phyloP scores from a whole-genome alignment of 2,329 filamentous ascomycete genomes.

The Microcyclospora tardicrescens region DNA sequence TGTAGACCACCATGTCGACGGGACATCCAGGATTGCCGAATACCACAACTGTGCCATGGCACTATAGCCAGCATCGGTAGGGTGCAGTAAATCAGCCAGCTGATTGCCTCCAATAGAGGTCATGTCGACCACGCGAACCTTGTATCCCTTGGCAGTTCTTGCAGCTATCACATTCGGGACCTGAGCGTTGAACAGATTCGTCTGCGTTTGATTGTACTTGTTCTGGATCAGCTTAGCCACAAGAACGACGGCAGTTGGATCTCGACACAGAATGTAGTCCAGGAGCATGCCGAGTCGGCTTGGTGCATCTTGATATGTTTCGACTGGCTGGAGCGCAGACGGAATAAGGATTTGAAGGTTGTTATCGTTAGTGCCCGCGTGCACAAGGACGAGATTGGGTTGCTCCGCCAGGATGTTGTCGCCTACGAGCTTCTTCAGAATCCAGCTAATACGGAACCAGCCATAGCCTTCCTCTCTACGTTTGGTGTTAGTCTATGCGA shows the following conservation, averaged over 20 bases:
- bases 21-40: background rate
- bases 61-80: conserved; percentile 4
- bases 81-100: conserved; percentile 3
- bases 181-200: conserved; percentile 1
- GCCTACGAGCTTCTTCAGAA: background rate
- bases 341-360: too few species aligned
- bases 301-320: background rate
- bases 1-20: too few species aligned
- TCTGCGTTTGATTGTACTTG: background rate
- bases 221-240: conserved; percentile 3
- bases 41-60: conserved; percentile 5
- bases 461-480: too few species aligned
- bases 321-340: background rate
- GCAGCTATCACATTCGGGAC: conserved; percentile 1
- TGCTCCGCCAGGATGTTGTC: background rate
- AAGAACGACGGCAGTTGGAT: conserved; percentile 1
- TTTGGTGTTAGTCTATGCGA: too few species aligned
- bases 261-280: background rate
- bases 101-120: conserved; percentile 1
- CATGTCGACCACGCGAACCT: conserved; percentile 5
- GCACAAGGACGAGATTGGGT: conserved; percentile 4
- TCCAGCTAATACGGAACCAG: too few species aligned
- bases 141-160: conserved; percentile 1
- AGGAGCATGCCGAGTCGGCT: background rate
- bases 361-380: conserved; percentile 6